phyloP scores from a whole-genome alignment of 2,329 filamentous ascomycete species.

The Stachybotrys echinatus region DNA sequence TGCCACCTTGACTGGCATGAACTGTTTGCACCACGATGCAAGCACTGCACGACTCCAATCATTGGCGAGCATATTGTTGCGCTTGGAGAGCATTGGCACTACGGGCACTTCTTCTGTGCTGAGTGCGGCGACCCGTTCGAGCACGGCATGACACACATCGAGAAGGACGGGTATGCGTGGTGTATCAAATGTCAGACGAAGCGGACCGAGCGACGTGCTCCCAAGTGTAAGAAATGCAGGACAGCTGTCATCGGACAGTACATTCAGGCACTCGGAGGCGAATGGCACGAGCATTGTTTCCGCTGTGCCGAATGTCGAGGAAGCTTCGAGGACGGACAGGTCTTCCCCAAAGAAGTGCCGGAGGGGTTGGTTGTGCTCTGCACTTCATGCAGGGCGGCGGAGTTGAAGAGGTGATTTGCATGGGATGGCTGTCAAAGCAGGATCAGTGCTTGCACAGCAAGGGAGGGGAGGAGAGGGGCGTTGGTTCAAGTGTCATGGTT shows the following conservation, averaged over 20 bases:
- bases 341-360: conserved; percentile 52
- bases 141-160: conserved; percentile 65
- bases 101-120: conserved; percentile 97
- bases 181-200: conserved; percentile 90
- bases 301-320: conserved; percentile 62
- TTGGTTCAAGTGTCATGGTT: too few species aligned
- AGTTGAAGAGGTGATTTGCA: conserved; percentile 46
- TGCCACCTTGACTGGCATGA: conserved; percentile 99
- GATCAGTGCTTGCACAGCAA: too few species aligned
- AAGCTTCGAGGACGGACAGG: conserved; percentile 59
- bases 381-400: conserved; percentile 53
- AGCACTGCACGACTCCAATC: conserved; percentile 94
- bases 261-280: conserved; percentile 78
- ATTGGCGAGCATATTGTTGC: conserved; percentile 92
- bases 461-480: too few species aligned
- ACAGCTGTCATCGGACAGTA: conserved; percentile 85
- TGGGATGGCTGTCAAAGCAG: neutral
- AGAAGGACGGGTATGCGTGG: conserved; percentile 98
- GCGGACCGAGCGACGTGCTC: conserved; percentile 79
- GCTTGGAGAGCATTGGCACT: conserved; percentile 93
- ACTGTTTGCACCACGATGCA: conserved; percentile 85
- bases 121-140: conserved; percentile 96
- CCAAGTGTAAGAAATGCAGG: conserved; percentile 82
- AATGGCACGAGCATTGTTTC: conserved; percentile 95
- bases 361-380: conserved; percentile 52